Percentiles rank a stretch among this genome's conserved stretches.
These are phyloP conservation scores for Chenopodium formosanum DNA, from an alignment of 148 eudicot species.

Conservation along the genomic window DNA sequence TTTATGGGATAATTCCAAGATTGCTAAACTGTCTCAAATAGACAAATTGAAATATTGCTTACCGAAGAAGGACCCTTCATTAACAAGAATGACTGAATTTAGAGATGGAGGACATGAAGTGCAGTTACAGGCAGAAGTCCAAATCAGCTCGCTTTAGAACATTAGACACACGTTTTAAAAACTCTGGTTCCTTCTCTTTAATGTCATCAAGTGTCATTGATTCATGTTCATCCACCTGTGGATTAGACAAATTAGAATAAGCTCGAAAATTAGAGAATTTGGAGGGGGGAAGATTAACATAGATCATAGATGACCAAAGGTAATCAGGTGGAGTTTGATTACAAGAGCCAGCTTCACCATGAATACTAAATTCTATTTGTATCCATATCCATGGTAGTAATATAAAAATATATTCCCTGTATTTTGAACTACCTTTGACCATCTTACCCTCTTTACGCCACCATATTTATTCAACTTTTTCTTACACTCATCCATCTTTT, in stretches of 20 bases:
- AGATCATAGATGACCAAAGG: not conserved
- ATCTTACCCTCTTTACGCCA: too few relatives aligned
- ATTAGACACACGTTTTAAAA: conserved; percentile 54
- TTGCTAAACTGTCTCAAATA: not conserved
- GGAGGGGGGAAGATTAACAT: not conserved
- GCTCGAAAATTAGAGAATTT: not conserved
- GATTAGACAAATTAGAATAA: not conserved
- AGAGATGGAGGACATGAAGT: not conserved
- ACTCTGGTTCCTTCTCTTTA: conserved; percentile 66
- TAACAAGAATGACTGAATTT: not conserved
- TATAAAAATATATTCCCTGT: too few relatives aligned
- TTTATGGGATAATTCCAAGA: not conserved
- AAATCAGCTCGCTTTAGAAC: conserved; percentile 68
- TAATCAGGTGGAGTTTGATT: not conserved
- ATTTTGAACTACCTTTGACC: too few relatives aligned
- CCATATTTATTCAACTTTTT: too few relatives aligned
- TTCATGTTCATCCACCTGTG: conserved; percentile 84
- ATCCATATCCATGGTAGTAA: not conserved
- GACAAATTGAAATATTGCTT: not conserved
- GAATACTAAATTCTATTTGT: not conserved
- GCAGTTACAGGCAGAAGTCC: conserved; percentile 52
- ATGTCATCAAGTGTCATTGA: conserved; percentile 58
- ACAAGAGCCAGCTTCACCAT: not conserved
- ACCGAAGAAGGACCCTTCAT: not conserved
- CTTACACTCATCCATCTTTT: too few relatives aligned